Base-by-base conservation (phyloP, 441 rosid species). In the Omphalea diandra region DNA sequence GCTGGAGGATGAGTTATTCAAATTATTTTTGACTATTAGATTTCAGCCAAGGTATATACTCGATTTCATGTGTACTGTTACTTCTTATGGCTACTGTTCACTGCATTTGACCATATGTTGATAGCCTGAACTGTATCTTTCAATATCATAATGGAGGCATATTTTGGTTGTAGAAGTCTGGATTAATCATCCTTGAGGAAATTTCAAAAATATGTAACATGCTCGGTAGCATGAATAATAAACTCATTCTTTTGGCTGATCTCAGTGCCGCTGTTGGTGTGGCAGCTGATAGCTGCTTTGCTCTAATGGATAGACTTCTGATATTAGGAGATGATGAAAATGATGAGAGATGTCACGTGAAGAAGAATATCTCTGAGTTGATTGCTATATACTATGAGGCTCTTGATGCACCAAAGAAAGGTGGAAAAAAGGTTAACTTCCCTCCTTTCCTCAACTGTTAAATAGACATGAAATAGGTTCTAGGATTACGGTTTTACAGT, bases 321-420 rank as follows among this genome's bases (percentile, higher is more conserved):
- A 79, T 72, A 5, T 53, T 87, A 2, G 81, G 83, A 71, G 83
- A 75, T 62, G 78, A 81, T 59, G 69, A 57, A 22, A 36, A 65
- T 3, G 62, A 43, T n/a, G 91, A 87, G 84, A 87, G 65, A 75
- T 44, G 3, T 17, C 26, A 1, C 14, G 61, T 84, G 81, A 78
- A 73, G 71, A 31, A 68, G 53, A 85, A 83, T 27, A 67, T 91
- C 31, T 22, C 20, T 0, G 77, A n/a, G 46, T 66, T 90, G 62
- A 73, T 86, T 36, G 83, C 90, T 69, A 65, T 83, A 52, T 91
- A 88, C 40, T 94, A 91, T 65, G 89, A 91, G 70, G 93, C 98
- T 64, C 67, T 94, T 20, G 97, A 91, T 84, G 97, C 96, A 58
- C 85, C 97, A 0, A 92, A n/a, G n/a, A n/a, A n/a, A n/a, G n/a